Conservation (phyloP, 164 flowering plant species). For the Annona squamosa region DNA sequence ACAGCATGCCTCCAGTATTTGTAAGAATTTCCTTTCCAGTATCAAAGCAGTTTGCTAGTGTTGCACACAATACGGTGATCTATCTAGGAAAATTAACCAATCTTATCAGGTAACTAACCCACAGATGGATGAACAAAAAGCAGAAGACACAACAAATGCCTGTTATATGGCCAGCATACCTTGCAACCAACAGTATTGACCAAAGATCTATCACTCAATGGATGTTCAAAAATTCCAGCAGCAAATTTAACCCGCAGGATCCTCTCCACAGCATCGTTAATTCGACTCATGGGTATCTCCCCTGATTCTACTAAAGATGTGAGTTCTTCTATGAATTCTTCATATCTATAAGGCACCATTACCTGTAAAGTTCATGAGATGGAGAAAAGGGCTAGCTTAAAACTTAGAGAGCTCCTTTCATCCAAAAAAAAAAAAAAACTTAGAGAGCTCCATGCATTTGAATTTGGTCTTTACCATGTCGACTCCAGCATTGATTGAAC, state of each 20-base stretch:
- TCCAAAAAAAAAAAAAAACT: not conserved
- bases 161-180: conserved; percentile 29
- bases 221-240: conserved; percentile 73
- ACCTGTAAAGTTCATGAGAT: conserved; percentile 43
- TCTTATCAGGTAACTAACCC: not conserved
- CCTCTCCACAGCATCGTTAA: conserved; percentile 86
- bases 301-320: conserved; percentile 56
- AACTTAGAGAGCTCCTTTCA: not conserved
- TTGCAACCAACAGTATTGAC: conserved; percentile 69
- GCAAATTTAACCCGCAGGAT: conserved; percentile 78
- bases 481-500: conserved; percentile 71
- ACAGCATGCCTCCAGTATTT: not conserved
- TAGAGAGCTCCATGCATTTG: conserved; percentile 1
- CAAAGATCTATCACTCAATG: conserved; percentile 58
- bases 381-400: not conserved
- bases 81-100: not conserved
- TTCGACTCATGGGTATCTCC: conserved; percentile 52
- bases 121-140: not conserved
- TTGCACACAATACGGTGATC: not conserved
- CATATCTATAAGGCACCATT: conserved; percentile 64
- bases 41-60: not conserved
- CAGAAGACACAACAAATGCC: not conserved
- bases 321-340: conserved; percentile 50
- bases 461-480: conserved; percentile 51
- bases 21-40: not conserved